phyloP scores from a whole-genome alignment of 116 monocot species.

The Cymodocea nodosa region DNA sequence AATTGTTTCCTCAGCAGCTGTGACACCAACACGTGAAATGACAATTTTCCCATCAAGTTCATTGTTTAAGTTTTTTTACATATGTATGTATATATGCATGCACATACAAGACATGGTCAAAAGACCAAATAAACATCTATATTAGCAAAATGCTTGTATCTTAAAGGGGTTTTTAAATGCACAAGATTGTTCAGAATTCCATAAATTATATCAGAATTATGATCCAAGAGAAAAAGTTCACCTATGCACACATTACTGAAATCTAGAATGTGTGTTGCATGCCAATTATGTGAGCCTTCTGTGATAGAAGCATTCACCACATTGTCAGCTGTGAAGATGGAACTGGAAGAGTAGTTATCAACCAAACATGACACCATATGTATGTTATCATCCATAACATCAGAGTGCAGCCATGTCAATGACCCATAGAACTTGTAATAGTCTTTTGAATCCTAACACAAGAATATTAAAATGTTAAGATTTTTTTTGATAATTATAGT shows the following conservation, averaged over 20 bases:
- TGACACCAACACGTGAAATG: too few relatives aligned
- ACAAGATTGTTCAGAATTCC: too few relatives aligned
- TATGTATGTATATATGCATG: too few relatives aligned
- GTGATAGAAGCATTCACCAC: constrained; percentile 11
- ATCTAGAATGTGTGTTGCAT: constrained; percentile 71
- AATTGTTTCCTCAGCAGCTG: too few relatives aligned
- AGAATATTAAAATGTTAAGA: constrained; percentile 4
- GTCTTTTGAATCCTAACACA: constrained; percentile 40
- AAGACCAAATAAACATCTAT: too few relatives aligned
- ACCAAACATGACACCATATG: constrained; percentile 32
- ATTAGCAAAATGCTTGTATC: too few relatives aligned
- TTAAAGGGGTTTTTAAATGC: too few relatives aligned
- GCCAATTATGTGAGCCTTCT: constrained; percentile 20
- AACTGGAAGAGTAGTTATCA: constrained; percentile 8
- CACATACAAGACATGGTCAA: too few relatives aligned
- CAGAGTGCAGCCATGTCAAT: constrained; percentile 86
- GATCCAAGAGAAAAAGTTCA: constrained; percentile 4
- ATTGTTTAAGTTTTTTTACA: too few relatives aligned
- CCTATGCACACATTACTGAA: constrained; percentile 73
- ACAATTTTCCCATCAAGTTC: too few relatives aligned
- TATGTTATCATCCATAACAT: constrained; percentile 97
- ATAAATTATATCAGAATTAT: neutral
- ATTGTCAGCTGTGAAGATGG: constrained; percentile 12
- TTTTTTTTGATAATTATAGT: too few relatives aligned
- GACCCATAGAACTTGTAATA: constrained; percentile 11